These are phyloP conservation scores for Vicia villosa DNA, from an alignment of 306 rosid genomes.

Conservation along the genomic window DNA sequence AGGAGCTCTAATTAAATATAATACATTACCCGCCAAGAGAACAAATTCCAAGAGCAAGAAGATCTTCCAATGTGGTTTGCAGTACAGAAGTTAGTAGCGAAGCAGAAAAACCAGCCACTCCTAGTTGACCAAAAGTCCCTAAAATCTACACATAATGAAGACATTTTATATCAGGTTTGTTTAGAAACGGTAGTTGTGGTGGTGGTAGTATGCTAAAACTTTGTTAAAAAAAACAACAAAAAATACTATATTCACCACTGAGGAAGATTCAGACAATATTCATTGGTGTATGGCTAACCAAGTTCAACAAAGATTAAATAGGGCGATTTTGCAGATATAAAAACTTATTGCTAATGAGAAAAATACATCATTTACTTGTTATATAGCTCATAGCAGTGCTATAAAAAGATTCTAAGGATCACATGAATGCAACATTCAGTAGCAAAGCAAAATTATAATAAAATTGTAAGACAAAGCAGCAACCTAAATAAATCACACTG, in stretches of 20 bases:
- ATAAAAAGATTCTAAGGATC: neutral
- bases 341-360: neutral
- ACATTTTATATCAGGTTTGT: slow-evolving; percentile 28
- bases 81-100: slow-evolving; percentile 89
- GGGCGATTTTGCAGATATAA: slow-evolving; percentile 1
- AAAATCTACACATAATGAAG: slow-evolving; percentile 54
- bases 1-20: slow-evolving; percentile 27
- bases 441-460: slow-evolving; percentile 12
- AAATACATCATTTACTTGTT: slow-evolving; percentile 1
- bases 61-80: slow-evolving; percentile 86
- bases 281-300: neutral
- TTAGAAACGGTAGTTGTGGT: neutral
- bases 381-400: neutral
- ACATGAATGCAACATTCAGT: neutral
- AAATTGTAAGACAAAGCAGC: slow-evolving; percentile 10
- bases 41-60: slow-evolving; percentile 97
- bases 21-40: slow-evolving; percentile 91
- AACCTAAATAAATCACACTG: neutral
- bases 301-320: slow-evolving; percentile 16
- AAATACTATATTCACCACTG: neutral
- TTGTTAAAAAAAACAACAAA: neutral
- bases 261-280: slow-evolving; percentile 10
- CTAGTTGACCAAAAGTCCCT: slow-evolving; percentile 86
- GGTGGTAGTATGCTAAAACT: neutral
- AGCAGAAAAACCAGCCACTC: slow-evolving; percentile 95